These are phyloP conservation scores for Pisolithus albus DNA, from an alignment of 768 basidiomycete species.

Conservation along the genomic window DNA sequence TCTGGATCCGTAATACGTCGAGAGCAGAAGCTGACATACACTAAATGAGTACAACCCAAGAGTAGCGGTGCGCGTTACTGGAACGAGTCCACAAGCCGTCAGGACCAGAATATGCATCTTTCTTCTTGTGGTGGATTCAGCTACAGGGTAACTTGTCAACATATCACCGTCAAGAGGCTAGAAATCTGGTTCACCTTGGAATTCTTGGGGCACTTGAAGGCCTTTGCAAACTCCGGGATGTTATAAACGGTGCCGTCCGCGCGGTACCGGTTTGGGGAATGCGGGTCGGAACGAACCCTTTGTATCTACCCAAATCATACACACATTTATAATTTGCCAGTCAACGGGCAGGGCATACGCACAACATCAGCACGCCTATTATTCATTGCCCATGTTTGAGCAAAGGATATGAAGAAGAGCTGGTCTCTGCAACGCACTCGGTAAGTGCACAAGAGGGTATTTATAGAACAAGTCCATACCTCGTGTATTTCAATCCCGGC, in stretches of 20 bases:
- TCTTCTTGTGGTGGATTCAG: slow-evolving; percentile 78
- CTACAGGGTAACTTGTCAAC: slow-evolving; percentile 29
- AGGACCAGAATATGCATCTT: slow-evolving; percentile 77
- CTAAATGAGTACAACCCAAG: no score
- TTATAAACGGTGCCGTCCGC: slow-evolving; percentile 85
- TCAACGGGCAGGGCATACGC: slow-evolving; percentile 18
- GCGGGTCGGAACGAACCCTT: slow-evolving; percentile 81
- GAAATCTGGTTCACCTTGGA: slow-evolving; percentile 53
- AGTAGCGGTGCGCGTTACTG: not conserved
- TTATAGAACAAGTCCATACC: slow-evolving; percentile 33
- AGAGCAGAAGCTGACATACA: no score
- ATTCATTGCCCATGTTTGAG: slow-evolving; percentile 78
- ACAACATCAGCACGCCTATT: slow-evolving; percentile 76
- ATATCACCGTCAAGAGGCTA: not conserved
- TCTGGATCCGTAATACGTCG: no score
- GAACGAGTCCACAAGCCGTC: slow-evolving; percentile 6
- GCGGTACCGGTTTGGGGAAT: slow-evolving; percentile 74
- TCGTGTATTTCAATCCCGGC: slow-evolving; percentile 73
- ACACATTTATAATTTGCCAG: not conserved
- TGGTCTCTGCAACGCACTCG: slow-evolving; percentile 57
- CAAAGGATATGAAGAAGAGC: slow-evolving; percentile 90
- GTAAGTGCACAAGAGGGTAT: not conserved
- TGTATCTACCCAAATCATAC: slow-evolving; percentile 41
- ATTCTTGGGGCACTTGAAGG: slow-evolving; percentile 73
- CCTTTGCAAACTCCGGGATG: slow-evolving; percentile 81